Percentiles rank a stretch among this genome's conserved stretches.
These are phyloP conservation scores for Perkinsus chesapeaki DNA, from an alignment of 169 alveolate species.

Conservation along the genomic window DNA sequence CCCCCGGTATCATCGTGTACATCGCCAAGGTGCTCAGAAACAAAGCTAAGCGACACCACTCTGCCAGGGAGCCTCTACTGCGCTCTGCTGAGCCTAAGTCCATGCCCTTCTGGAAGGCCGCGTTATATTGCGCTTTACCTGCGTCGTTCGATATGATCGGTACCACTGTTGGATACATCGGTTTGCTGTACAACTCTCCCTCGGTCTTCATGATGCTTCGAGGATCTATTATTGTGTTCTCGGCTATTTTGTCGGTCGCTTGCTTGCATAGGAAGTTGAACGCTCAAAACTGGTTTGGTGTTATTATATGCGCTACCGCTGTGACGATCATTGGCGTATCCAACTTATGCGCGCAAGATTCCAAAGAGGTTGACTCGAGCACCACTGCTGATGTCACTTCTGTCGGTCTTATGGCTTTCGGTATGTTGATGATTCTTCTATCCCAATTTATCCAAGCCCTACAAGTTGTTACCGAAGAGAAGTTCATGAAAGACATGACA, in stretches of 20 bases:
- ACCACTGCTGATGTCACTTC: not conserved
- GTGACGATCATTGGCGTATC: not conserved
- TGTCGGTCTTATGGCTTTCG: not conserved
- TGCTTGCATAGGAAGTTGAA: not conserved
- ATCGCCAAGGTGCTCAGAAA: not conserved
- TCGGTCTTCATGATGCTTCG: conserved; percentile 2
- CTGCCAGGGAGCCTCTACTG: not conserved
- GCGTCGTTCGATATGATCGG: not conserved
- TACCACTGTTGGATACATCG: not conserved
- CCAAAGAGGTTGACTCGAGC: not conserved
- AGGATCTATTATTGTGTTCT: not conserved
- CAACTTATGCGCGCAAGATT: not conserved
- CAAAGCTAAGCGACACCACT: not conserved
- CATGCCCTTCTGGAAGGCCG: not conserved
- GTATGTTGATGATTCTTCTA: not conserved
- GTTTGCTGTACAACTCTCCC: conserved; percentile 8
- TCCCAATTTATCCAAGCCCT: not conserved
- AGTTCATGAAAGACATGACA: not conserved
- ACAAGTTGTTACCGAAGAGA: conserved; percentile 5
- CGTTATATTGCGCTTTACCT: not conserved
- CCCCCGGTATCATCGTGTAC: not conserved
- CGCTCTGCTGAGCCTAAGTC: not conserved
- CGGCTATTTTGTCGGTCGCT: not conserved
- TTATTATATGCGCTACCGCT: not conserved
- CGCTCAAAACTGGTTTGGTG: not conserved